phyloP scores from a whole-genome alignment of 2,329 filamentous ascomycete genomes.

The Fusarium buxicola region DNA sequence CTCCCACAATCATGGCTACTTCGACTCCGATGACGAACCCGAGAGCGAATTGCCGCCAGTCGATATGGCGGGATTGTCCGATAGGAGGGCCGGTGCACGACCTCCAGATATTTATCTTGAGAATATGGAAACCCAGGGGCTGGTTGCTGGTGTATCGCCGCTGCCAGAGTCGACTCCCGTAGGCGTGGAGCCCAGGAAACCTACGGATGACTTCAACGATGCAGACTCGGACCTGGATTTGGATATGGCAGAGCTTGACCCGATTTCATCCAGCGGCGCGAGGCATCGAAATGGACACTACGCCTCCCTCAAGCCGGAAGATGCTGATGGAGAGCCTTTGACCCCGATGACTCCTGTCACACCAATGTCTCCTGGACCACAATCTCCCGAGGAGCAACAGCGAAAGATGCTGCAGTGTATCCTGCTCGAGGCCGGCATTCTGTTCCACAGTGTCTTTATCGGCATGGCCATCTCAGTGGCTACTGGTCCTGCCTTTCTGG shows the following conservation, averaged over 20 bases:
- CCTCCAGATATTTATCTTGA: constrained; percentile 63
- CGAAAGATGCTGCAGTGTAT: constrained; percentile 81
- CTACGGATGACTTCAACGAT: constrained; percentile 51
- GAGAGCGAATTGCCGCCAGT: constrained; percentile 46
- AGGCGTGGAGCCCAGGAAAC: constrained; percentile 41
- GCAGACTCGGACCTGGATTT: constrained; percentile 69
- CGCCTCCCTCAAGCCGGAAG: constrained; percentile 48
- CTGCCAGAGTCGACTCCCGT: constrained; percentile 65
- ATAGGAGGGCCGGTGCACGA: constrained; percentile 55
- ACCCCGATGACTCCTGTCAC: constrained; percentile 34
- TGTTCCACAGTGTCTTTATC: constrained; percentile 88
- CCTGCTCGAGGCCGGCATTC: constrained; percentile 83
- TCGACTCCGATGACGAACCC: constrained; percentile 60
- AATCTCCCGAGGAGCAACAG: constrained; percentile 68
- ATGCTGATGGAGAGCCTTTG: constrained; percentile 45
- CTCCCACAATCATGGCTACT: constrained; percentile 63
- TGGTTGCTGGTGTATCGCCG: constrained; percentile 70
- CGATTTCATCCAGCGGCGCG: constrained; percentile 45
- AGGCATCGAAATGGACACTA: constrained; percentile 47
- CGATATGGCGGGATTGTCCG: constrained; percentile 50
- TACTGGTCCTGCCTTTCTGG: constrained; percentile 81
- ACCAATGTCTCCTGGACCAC: constrained; percentile 44
- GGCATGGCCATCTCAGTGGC: constrained; percentile 88
- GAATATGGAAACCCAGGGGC: constrained; percentile 64
- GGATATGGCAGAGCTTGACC: constrained; percentile 71